phyloP scores from a whole-genome alignment of 73 alveolate genomes.

The Paramecium sonneborni region DNA sequence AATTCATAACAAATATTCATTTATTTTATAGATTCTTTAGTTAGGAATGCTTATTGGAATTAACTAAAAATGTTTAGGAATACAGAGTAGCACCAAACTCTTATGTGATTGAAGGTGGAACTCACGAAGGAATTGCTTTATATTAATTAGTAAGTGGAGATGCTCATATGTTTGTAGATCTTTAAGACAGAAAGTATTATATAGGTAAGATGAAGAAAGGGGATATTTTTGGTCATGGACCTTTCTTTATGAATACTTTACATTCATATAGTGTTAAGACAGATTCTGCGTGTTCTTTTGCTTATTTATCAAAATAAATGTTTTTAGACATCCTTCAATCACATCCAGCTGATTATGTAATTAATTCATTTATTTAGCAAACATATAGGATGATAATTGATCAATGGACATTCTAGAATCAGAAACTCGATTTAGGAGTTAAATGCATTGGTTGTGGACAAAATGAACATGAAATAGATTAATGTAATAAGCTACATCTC shows the following conservation, averaged over 20 bases:
- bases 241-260: background rate
- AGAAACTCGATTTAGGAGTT: background rate
- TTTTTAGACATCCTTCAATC: background rate
- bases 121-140: background rate
- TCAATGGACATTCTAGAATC: background rate
- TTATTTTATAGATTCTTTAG: background rate
- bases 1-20: slow-evolving; percentile 19
- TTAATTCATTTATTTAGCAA: background rate
- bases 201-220: slow-evolving; percentile 22
- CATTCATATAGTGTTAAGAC: slow-evolving; percentile 46
- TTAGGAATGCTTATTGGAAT: slow-evolving; percentile 37
- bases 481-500: background rate
- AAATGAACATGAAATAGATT: slow-evolving; percentile 23
- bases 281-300: background rate
- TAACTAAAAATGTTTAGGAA: slow-evolving; percentile 34
- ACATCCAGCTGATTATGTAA: slow-evolving; percentile 45
- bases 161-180: slow-evolving; percentile 8
- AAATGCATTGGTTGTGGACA: slow-evolving; percentile 41
- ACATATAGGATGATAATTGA: slow-evolving; percentile 39
- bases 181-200: slow-evolving; percentile 17
- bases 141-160: slow-evolving; percentile 25
- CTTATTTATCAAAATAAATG: slow-evolving; percentile 7
- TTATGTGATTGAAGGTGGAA: background rate
- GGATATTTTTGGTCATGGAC: background rate
- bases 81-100: slow-evolving; percentile 23